Conservation (phyloP, 768 basidiomycete species). For the Terana coerulea region DNA sequence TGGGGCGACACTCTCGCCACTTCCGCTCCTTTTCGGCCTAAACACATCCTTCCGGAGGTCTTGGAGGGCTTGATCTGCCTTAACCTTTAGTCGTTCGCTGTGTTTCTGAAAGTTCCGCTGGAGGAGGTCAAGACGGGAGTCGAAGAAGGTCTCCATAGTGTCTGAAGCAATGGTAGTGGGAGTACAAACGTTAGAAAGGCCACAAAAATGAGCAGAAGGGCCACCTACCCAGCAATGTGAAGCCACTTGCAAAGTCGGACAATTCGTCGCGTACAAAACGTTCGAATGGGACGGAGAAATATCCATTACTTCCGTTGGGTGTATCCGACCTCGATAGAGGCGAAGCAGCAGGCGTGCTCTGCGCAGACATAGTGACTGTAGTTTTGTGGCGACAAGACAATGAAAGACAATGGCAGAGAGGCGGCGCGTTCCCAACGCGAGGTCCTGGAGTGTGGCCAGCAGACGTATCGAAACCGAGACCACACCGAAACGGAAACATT, state of each 20-base stretch:
- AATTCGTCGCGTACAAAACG: constrained; percentile 71
- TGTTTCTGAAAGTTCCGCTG: constrained; percentile 87
- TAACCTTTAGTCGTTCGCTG: constrained; percentile 75
- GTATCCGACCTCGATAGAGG: constrained; percentile 29
- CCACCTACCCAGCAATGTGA: constrained; percentile 80
- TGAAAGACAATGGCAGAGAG: not conserved
- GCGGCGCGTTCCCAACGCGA: constrained; percentile 1
- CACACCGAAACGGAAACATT: no score
- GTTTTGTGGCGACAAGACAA: not conserved
- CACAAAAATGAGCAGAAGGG: not conserved
- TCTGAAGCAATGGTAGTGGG: constrained; percentile 49
- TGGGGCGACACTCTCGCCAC: constrained; percentile 64
- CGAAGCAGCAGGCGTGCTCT: constrained; percentile 29
- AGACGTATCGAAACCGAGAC: not conserved
- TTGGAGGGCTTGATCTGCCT: constrained; percentile 67
- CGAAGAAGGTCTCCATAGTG: constrained; percentile 93
- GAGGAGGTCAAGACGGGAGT: constrained; percentile 79
- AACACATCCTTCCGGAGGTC: constrained; percentile 44
- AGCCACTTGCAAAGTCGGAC: constrained; percentile 75
- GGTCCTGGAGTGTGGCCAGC: constrained; percentile 2
- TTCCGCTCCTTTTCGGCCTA: constrained; percentile 60
- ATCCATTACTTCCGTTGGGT: constrained; percentile 35
- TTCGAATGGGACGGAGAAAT: constrained; percentile 70
- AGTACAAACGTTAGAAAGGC: not conserved
- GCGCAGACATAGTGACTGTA: constrained; percentile 14